Base-by-base conservation (phyloP, 2,329 filamentous ascomycete genomes). In the Cordyceps farinosa region DNA sequence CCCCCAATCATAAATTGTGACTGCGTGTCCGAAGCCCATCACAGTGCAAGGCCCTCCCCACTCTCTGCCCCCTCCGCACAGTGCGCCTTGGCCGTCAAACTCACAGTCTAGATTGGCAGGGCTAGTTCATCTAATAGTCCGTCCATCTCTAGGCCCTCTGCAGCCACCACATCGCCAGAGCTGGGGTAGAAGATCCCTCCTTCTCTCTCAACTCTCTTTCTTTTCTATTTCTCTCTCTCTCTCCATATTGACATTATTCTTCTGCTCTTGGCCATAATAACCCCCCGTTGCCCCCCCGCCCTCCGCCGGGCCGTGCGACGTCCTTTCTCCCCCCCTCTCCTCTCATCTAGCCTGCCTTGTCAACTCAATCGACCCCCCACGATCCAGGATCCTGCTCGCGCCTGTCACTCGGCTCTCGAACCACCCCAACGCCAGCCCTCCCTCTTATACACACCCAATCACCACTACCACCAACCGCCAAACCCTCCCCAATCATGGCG, bases 401-500 rank as follows among this genome's bases (percentile, higher is more conserved):
- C 10, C 29, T 50, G 29, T 32, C 29, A 11, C 27, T 1, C n/a
- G 3, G 45, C 47, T 22, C 22, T 22, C 22, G 22, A 22, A 22
- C 22, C 22, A 15, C 50, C 22, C n/a, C 30, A 36, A 15, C 11
- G 7, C 15, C 11, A 5, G n/a, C 42, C 40, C n/a, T 22, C 42
- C 15, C 38, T 11, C 38, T 17, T 6, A 5, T 30, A 47, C 1
- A 22, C 22, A 22, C 22, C 22, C 22, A 22, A 22, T 22, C 22
- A 22, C 22, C 22, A 22, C 22, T 22, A 22, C 22, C 52, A 48
- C 40, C 54, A 57, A 47, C 29, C 55, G 5, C 30, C 30, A 17
- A 22, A 55, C 22, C 15, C 36, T 2, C 52, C 5, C 30, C 6
- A 11, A 73, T 44, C 60, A 82, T 83, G 73, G 77, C 76, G 64